A percentile compares a stretch with the other conserved stretches of the same genome.
Evolutionary conservation across 2,329 filamentous ascomycete genomes (phyloP).

Genomic region (Onygena corvina): DNA sequence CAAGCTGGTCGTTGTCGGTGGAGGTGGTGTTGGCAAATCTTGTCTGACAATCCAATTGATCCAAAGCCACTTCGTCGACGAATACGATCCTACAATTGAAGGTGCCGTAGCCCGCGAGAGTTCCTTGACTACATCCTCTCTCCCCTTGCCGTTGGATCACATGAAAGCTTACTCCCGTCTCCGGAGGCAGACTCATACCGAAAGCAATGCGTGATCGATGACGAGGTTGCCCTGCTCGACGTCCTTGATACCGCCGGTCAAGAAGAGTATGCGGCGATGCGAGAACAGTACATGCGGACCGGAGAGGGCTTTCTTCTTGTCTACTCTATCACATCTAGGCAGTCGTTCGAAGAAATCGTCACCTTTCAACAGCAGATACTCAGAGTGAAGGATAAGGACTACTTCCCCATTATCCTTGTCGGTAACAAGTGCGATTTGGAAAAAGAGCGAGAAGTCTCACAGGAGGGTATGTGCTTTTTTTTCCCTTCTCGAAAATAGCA

Average conservation of each 20-base stretch:
- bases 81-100: conserved; percentile 99
- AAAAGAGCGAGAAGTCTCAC: conserved; percentile 76
- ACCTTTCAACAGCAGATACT: conserved; percentile 98
- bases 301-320: conserved; percentile 96
- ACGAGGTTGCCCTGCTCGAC: conserved; percentile 93
- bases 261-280: conserved; percentile 98
- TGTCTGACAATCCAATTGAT: conserved; percentile 96
- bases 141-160: neutral
- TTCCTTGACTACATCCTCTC: conserved; percentile 30
- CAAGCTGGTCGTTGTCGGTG: conserved; percentile 92
- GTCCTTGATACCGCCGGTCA: conserved; percentile 96
- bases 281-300: conserved; percentile 99
- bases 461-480: conserved; percentile 57
- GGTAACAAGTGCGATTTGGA: conserved; percentile 99
- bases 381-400: conserved; percentile 98
- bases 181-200: conserved; percentile 74
- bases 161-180: neutral
- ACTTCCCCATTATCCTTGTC: conserved; percentile 98
- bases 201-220: conserved; percentile 98
- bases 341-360: conserved; percentile 96
- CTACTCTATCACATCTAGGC: conserved; percentile 94
- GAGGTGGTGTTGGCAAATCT: conserved; percentile 97
- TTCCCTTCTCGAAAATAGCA: neutral
- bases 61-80: conserved; percentile 95
- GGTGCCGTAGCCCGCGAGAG: conserved; percentile 37